Evolutionary conservation across 2,329 filamentous ascomycete genomes (phyloP), one percentile per base, ranked within the genome.

Genomic region (Nemania bipapillata): DNA sequence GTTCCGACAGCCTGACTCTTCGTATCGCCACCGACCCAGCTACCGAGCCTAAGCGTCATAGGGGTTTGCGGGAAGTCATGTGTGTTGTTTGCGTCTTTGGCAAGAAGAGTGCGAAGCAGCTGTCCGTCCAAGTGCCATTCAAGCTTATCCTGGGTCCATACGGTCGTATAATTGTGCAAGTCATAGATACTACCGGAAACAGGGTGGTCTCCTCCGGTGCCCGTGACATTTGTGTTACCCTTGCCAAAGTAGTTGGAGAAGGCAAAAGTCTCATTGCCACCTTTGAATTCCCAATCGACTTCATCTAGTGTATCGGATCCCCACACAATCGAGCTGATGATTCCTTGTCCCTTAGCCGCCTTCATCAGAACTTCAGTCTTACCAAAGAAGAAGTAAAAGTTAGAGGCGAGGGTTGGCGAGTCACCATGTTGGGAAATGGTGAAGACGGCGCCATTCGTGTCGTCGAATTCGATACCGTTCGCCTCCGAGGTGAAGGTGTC

Each of bases 331-430:
- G 92, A 89, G 76, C 90, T 93, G 74, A 97, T 88, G 70, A 97
- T 90, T 59, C 94, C 94, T 7, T 82, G 83, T 20, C 94, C 94
- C 0, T 84, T 82, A 0, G 94, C 90, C 3, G 92, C 91, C 82
- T 93, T 92, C 83, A 96, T 87, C 73, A 88, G 85, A 66, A 95
- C 86, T 80, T 96, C 92, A 64, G 93, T 89, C 68, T 90, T 88
- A 62, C 93, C 93, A 73, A 91, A 95, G 84, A 96, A 94, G 80
- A 97, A 91, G 82, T 93, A 96, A 79, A 94, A 95, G 74, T 89
- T 89, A 54, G 91, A 90, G 72, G 90, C 87, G 70, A 97, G 87
- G 0, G 93, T 96, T 0, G 93, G 92, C 0, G 93, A 91, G 75
- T 96, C 89, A 70, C 90, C 88, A 71, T 89, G 86, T 77, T 90